Conservation (phyloP, 257 asterid species). For the Gentiana straminea region DNA sequence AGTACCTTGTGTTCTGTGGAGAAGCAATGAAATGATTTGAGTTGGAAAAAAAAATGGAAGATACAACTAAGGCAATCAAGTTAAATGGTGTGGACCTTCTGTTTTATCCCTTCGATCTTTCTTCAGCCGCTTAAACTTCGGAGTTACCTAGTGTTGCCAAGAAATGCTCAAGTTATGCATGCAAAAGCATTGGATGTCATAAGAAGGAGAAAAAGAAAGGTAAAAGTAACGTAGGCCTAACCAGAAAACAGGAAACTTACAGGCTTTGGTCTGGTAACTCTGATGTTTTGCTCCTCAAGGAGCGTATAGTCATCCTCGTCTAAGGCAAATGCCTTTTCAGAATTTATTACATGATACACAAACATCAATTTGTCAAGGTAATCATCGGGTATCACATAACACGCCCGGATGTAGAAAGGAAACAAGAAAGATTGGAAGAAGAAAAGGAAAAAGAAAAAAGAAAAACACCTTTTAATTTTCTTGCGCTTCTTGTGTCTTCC, state of each 20-base stretch:
- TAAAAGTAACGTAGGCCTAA: neutral
- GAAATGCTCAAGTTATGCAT: neutral
- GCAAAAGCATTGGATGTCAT: neutral
- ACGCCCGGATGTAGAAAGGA: neutral
- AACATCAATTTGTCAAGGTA: neutral
- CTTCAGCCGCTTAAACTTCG: constrained; percentile 81
- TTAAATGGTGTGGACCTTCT: constrained; percentile 40
- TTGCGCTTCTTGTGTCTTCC: constrained; percentile 76
- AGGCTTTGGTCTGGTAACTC: constrained; percentile 75
- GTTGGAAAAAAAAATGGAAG: neutral
- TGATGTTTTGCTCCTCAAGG: constrained; percentile 80
- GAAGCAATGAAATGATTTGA: too few relatives aligned
- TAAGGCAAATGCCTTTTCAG: constrained; percentile 51
- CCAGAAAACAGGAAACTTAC: constrained; percentile 19
- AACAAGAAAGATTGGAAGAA: too few relatives aligned
- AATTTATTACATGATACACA: constrained; percentile 32
- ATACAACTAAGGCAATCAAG: neutral
- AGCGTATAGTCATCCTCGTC: constrained; percentile 94
- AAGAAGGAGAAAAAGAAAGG: neutral
- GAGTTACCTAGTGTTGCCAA: constrained; percentile 27
- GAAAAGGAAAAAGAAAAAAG: constrained; percentile 6
- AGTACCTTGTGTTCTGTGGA: too few relatives aligned
- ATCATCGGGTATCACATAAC: neutral
- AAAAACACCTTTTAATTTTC: constrained; percentile 70
- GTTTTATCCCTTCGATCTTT: constrained; percentile 68